Evolutionary conservation across 768 basidiomycete species (phyloP), one percentile per base, ranked within the genome.

Genomic region (Suillus occidentalis): DNA sequence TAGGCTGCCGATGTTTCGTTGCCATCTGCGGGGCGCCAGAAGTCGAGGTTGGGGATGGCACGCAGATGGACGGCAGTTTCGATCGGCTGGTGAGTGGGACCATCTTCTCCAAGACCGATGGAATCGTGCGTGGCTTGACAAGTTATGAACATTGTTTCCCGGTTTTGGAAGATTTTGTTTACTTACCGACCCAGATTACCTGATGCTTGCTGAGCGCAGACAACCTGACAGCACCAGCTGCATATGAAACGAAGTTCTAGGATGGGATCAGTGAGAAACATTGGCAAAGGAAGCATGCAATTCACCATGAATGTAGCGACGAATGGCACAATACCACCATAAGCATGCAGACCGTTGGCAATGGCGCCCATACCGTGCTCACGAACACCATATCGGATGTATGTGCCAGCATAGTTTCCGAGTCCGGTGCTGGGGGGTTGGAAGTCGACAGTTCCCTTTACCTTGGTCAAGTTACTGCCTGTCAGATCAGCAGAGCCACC

Each of bases 311-410:
- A 97, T 40, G 96, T 98, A 64, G 90, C 93, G 67, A 90, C 85
- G 76, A 94, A 95, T 52, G 95, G 95, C 67, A 97, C 86, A 72
- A 96, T 88, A 71, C 87, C 93, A 66, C 95, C 95, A 78, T 97
- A 98, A 3, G 95, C 95, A 67, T 83, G 77, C 67, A 96, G 76
- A 75, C 95, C 95, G 76, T 97, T 97, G 69, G 89, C 93, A 72
- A 98, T 95, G 62, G 95, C 96, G 71, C 91, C 92, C 95, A 97
- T 98, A 70, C 83, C 96, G 78, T 98, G 96, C 78, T 98, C 96
- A 78, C 96, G 92, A 64, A 98, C 95, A 86, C 96, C 96, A 81
- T 91, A 98, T 63, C 95, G 91, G 76, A 98, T 87, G 77, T 98
- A 97, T 56, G 89, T 91, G 61, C 96, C 96, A 63, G 87, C 79